Base-by-base conservation (phyloP, 2,329 filamentous ascomycete species). In the Colletotrichum gigasporum region DNA sequence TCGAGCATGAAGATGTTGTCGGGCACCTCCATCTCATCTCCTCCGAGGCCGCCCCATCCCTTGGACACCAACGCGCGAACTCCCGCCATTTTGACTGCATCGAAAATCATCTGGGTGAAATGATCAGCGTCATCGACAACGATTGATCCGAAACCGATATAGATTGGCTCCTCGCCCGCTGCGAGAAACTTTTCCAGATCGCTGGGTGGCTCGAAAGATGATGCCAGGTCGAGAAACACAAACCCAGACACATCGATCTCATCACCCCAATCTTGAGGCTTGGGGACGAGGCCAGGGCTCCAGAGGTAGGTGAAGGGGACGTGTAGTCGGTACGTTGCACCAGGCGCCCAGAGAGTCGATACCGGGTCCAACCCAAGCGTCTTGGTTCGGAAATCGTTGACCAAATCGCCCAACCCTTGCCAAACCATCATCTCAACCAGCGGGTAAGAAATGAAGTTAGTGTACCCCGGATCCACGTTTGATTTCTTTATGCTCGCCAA, bases 401-500 rank as follows among this genome's bases (percentile, higher is more conserved):
- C 86, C 26, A 95, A 78, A 73, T 94, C 92, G 2, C 92, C 92
- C 1, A 95, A 82, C 0, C 94, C 94, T 75, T 97, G 93, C 94
- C 94, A 97, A 1, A 93, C 91, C 85, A 95, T 92, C 87, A 93
- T 90, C 73, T 95, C 92, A 1, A 95, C 91, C 34, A 95, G 78
- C 0, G 91, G 89, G 72, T 94, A 96, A 2, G 87, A 91, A 74
- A 95, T 92, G 72, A 92, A 93, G 75, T 95, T 96, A 11, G 90
- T 88, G 72, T 92, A 92, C 18, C 87, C 87, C 1, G 86, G 82
- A 69, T 94, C 90, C 8, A 93, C 86, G 67, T 93, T 92, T 14
- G 85, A 88, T 65, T 85, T 85, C 71, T 90, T 91, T 75, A 95
- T 90, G 71, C 88, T 93, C 9, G 91, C 91, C 51, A 95, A 75